Conservation (phyloP, 352 stramenopile genomes). For the Phytophthora crassamura region DNA sequence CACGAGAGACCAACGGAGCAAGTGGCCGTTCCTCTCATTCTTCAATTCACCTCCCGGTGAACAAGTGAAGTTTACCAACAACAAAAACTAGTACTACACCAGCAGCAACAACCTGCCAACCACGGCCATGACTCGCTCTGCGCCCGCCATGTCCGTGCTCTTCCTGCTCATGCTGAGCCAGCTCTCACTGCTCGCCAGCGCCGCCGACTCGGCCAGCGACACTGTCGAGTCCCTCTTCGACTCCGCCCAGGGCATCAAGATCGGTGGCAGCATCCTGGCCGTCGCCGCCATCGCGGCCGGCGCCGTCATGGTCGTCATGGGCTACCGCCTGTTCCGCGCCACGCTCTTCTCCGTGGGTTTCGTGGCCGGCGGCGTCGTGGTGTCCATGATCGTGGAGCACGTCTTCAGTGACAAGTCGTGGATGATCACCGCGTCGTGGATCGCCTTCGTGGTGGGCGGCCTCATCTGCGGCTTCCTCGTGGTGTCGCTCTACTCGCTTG, state of each 20-base stretch:
- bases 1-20: too few relatives aligned
- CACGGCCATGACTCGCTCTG: conserved; percentile 26
- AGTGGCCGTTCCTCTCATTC: conserved; percentile 32
- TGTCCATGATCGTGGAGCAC: conserved; percentile 50
- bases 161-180: conserved; percentile 36
- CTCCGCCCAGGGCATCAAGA: conserved; percentile 43
- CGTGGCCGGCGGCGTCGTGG: conserved; percentile 49
- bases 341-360: conserved; percentile 67
- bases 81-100: conserved; percentile 15
- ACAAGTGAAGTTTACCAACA: conserved; percentile 10
- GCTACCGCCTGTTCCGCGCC: conserved; percentile 69
- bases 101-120: background rate
- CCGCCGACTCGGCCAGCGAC: conserved; percentile 37
- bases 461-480: conserved; percentile 55
- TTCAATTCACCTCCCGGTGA: conserved; percentile 27
- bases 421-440: conserved; percentile 63
- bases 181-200: conserved; percentile 13
- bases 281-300: conserved; percentile 43
- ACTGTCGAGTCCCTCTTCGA: conserved; percentile 54
- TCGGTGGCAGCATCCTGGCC: conserved; percentile 46
- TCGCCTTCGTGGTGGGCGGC: conserved; percentile 61
- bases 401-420: conserved; percentile 55
- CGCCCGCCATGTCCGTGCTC: conserved; percentile 26
- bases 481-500: conserved; percentile 53
- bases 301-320: conserved; percentile 41